Evolutionary conservation across 176 grass and related monocot genomes (phyloP).

Genomic region (Avena eriantha): DNA sequence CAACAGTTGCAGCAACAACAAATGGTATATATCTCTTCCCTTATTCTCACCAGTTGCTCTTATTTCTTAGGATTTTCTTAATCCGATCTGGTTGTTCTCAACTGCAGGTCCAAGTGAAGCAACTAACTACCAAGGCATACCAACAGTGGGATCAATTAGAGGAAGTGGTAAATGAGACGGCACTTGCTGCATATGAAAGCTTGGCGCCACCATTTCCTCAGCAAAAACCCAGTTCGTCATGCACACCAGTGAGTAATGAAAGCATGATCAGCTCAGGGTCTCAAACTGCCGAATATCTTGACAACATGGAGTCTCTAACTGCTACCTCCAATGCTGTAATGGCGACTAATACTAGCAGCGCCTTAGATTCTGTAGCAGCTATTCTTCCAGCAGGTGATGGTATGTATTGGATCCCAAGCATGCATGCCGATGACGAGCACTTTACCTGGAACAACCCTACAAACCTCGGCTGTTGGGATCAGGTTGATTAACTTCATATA

Average conservation of each 20-base stretch:
- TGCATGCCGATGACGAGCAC: background rate
- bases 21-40: constrained; percentile 35
- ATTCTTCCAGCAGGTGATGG: constrained; percentile 22
- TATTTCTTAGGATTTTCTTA: background rate
- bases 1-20: constrained; percentile 26
- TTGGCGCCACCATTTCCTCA: background rate
- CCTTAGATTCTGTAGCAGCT: constrained; percentile 25
- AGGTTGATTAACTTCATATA: constrained; percentile 27
- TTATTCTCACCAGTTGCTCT: background rate
- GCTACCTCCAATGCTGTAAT: constrained; percentile 36
- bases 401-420: constrained; percentile 38
- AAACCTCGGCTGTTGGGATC: constrained; percentile 35
- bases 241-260: constrained; percentile 23
- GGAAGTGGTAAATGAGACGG: constrained; percentile 24
- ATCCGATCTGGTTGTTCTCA: background rate
- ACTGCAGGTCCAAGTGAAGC: constrained; percentile 40
- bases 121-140: constrained; percentile 37
- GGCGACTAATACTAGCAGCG: background rate
- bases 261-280: constrained; percentile 58
- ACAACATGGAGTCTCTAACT: constrained; percentile 31
- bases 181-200: constrained; percentile 11
- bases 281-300: constrained; percentile 34
- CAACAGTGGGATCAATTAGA: constrained; percentile 43
- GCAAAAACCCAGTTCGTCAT: constrained; percentile 22
- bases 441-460: constrained; percentile 44